A percentile compares a stretch with the other conserved stretches of the same genome.
phyloP scores from a whole-genome alignment of 2,329 filamentous ascomycete genomes.

The Cladobotryum protrusum region DNA sequence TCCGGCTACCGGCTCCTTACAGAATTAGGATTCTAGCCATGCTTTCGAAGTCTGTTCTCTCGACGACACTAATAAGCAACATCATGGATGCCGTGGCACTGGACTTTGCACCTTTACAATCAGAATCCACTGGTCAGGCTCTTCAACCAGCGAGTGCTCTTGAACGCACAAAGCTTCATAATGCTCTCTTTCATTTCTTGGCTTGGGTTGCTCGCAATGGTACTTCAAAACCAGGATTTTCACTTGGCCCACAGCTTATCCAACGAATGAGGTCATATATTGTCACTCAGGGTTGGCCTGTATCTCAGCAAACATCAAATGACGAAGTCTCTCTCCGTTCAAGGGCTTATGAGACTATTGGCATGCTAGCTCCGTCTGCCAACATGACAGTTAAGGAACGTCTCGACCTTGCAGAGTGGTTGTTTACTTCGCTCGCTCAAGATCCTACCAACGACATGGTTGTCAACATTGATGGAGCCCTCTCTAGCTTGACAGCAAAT shows the following conservation, averaged over 20 bases:
- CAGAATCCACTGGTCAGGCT: conserved; percentile 11
- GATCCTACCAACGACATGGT: conserved; percentile 71
- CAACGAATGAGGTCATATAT: conserved; percentile 66
- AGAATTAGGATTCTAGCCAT: conserved; percentile 70
- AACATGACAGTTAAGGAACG: conserved; percentile 49
- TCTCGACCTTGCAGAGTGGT: conserved; percentile 58
- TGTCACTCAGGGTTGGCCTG: conserved; percentile 76
- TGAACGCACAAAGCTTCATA: conserved; percentile 72
- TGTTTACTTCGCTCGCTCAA: conserved; percentile 76
- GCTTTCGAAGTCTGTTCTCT: conserved; percentile 68
- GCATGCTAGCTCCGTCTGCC: conserved; percentile 65
- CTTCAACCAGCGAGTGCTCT: conserved; percentile 48
- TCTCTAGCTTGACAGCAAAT: conserved; percentile 62
- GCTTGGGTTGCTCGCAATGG: conserved; percentile 80
- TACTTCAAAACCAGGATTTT: conserved; percentile 49
- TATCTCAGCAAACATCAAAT: conserved; percentile 49
- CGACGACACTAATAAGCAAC: conserved; percentile 61
- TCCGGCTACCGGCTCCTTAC: conserved; percentile 63
- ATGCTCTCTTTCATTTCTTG: conserved; percentile 77
- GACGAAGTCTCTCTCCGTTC: conserved; percentile 64
- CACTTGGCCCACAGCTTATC: conserved; percentile 64
- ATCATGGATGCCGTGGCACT: conserved; percentile 66
- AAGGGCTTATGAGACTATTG: conserved; percentile 86
- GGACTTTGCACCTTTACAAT: conserved; percentile 44
- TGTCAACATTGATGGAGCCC: conserved; percentile 81